Evolutionary conservation across 2,329 filamentous ascomycete species (phyloP), one percentile per base, ranked within the genome.

Genomic region (Aspergillus fructus): DNA sequence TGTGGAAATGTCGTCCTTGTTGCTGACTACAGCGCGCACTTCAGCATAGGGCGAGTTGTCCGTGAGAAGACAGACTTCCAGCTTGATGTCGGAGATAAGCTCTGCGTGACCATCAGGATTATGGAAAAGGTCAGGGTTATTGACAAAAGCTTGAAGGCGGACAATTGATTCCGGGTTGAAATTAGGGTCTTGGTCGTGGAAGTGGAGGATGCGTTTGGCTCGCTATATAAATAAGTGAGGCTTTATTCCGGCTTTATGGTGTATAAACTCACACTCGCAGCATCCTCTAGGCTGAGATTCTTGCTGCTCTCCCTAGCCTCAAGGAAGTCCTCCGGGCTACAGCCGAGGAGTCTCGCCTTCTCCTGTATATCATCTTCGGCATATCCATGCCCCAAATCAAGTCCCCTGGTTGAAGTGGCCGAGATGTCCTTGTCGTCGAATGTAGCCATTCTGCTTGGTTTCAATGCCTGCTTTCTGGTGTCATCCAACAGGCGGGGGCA

Each of bases 1-100:
- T 24, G 58, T 15, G 8, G 49, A 56, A 30, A 59, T 59, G 23
- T 66, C 64, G 37, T 64, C 64, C 3, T 58, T 49, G 7, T 56
- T 49, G 21, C 50, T 50, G 11, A 64, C 58, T 17, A 54, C 58
- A 23, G 64, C 64, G 27, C 59, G 60, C 5, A 66, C 64, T 46
- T 66, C 62, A 2, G 58, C 47, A 23, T 66, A 65, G 5, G 62
- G 60, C 2, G 49, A 53, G 45, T 58, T 42, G 21, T 53, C 47
- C 17, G 49, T 52, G 3, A 58, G 30, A 3, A 58, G 45, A 5
- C 27, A 30, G 6, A 51, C 33, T 5, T 58, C 49, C 4, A 49
- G 45, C 9, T 42, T 52, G n/a, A 40, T 33, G 4, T 53, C 50
- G 2, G 43, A 8, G 12, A 58, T 53, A 6, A 30, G 37, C 15